Conservation (phyloP, 2,329 filamentous ascomycete genomes). For the Ceratocystis alfenasii region DNA sequence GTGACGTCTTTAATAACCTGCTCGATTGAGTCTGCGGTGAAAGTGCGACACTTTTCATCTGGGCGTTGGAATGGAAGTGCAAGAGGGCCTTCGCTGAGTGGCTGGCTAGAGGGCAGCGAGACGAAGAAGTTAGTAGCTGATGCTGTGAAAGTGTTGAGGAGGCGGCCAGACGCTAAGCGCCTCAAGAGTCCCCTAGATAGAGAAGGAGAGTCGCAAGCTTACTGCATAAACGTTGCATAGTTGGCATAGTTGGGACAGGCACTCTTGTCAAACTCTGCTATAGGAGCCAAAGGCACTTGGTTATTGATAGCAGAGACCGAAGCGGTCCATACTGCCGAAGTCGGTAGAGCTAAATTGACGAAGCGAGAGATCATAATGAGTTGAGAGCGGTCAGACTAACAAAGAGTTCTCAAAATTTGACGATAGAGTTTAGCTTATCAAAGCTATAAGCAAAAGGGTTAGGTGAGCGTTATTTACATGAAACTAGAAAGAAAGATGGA, state of each 20-base stretch:
- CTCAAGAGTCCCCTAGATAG: neutral
- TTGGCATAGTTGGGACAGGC: constrained; percentile 34
- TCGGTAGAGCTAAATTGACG: constrained; percentile 11
- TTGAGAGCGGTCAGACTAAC: neutral
- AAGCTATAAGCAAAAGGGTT: neutral
- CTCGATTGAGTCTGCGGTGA: constrained; percentile 76
- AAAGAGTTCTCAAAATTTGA: no score
- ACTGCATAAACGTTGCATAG: constrained; percentile 34
- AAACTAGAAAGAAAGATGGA: neutral
- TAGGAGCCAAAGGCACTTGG: constrained; percentile 3
- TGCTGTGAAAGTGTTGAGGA: no score
- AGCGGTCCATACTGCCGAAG: constrained; percentile 10
- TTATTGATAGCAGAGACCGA: constrained; percentile 1
- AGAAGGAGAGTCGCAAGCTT: constrained; percentile 22
- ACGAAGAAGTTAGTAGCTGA: neutral
- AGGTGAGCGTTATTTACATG: neutral
- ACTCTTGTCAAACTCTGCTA: constrained; percentile 23
- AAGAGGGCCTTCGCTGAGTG: constrained; percentile 68
- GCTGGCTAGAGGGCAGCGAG: constrained; percentile 42
- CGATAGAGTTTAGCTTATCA: no score
- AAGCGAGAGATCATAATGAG: constrained; percentile 15
- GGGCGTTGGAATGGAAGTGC: constrained; percentile 79
- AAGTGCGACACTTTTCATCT: constrained; percentile 69
- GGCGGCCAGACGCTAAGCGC: neutral
- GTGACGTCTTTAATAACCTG: constrained; percentile 76